These are phyloP conservation scores for Panicum hallii DNA, from an alignment of 202 grass and related monocot genomes.

Conservation along the genomic window DNA sequence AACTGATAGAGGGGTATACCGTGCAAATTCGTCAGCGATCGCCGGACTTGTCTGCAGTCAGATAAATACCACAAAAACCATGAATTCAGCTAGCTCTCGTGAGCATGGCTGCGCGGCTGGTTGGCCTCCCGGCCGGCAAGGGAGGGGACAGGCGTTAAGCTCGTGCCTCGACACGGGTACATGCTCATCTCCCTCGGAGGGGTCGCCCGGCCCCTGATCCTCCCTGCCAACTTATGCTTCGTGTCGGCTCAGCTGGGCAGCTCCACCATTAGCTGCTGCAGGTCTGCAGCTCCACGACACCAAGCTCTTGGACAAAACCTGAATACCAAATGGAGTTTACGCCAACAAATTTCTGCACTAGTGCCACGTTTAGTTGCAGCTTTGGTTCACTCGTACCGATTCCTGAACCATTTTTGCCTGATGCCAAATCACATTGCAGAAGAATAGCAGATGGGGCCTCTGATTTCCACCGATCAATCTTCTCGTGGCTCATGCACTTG, in stretches of 20 bases:
- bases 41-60: no score
- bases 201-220: background rate
- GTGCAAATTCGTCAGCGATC: background rate
- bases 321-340: background rate
- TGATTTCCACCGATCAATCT: background rate
- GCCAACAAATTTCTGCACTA: background rate
- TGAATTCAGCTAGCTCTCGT: background rate
- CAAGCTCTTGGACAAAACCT: background rate
- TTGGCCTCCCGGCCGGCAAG: background rate
- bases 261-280: background rate
- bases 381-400: background rate
- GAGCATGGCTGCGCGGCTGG: background rate
- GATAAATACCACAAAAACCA: no score
- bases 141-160: background rate
- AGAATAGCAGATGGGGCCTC: background rate
- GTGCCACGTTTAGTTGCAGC: background rate
- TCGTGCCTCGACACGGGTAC: background rate
- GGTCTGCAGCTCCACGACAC: background rate
- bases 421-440: background rate
- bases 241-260: background rate
- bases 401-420: background rate
- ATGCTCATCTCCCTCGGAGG: background rate
- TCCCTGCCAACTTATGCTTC: conserved; percentile 16
- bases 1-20: background rate
- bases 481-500: background rate